Percentiles rank a stretch among this genome's conserved stretches.
phyloP scores from a whole-genome alignment of 192 early-diverging fungal genomes.

The Dissophora ornata region DNA sequence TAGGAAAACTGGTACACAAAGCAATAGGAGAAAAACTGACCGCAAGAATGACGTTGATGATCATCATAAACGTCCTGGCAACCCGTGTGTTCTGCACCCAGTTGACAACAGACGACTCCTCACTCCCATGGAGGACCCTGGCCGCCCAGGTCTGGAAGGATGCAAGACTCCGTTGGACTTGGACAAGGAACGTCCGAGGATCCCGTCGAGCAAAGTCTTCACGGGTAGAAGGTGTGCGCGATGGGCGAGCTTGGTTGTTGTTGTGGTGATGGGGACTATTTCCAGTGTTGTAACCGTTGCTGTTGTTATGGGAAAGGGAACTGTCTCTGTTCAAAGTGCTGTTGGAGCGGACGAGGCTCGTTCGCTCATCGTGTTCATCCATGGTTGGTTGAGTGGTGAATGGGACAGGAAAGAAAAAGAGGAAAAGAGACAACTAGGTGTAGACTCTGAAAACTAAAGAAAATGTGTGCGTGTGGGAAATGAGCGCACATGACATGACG shows the following conservation, averaged over 20 bases:
- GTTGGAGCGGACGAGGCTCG: slow-evolving; percentile 29
- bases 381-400: not conserved
- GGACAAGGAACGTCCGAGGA: slow-evolving; percentile 9
- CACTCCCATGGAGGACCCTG: slow-evolving; percentile 4
- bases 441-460: not conserved
- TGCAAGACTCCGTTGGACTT: slow-evolving; percentile 20
- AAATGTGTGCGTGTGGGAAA: not conserved
- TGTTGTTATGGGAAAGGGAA: slow-evolving; percentile 1
- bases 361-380: slow-evolving; percentile 21
- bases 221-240: slow-evolving; percentile 3
- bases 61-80: slow-evolving; percentile 22
- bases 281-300: not conserved
- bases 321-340: not conserved
- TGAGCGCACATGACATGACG: slow-evolving; percentile 4
- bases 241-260: slow-evolving; percentile 2
- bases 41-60: slow-evolving; percentile 21
- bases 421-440: not conserved
- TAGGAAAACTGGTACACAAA: not conserved
- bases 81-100: slow-evolving; percentile 36
- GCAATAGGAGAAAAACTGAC: slow-evolving; percentile 12
- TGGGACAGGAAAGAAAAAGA: not conserved
- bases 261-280: not conserved
- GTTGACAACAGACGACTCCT: slow-evolving; percentile 10
- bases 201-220: slow-evolving; percentile 7
- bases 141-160: slow-evolving; percentile 24